Evolutionary conservation across 1,284 basidiomycete species (phyloP).

Genomic region (Athelia psychrophila): DNA sequence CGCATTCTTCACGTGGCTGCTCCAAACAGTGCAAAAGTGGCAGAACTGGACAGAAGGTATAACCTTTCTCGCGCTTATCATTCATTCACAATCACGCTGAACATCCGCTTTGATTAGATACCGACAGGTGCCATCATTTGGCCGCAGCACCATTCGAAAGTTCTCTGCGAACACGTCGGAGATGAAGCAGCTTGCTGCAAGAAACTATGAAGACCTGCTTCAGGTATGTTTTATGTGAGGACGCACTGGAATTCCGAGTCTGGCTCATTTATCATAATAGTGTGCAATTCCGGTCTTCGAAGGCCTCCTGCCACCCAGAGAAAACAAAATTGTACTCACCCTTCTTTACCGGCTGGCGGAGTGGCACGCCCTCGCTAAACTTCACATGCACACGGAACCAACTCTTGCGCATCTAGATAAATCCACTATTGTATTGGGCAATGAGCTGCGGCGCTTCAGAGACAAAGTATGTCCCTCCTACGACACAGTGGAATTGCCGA

Average conservation of each 20-base stretch:
- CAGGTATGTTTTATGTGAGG: slow-evolving; percentile 15
- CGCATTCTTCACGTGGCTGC: slow-evolving; percentile 13
- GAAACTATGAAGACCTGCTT: slow-evolving; percentile 34
- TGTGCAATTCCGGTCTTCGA: slow-evolving; percentile 36
- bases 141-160: slow-evolving; percentile 24
- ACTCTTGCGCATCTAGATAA: slow-evolving; percentile 19
- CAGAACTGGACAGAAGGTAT: slow-evolving; percentile 9
- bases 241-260: too few species aligned
- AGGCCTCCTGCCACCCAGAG: slow-evolving; percentile 24
- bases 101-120: slow-evolving; percentile 8
- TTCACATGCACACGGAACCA: slow-evolving; percentile 28
- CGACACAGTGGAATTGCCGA: slow-evolving; percentile 23
- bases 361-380: slow-evolving; percentile 36
- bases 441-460: slow-evolving; percentile 21
- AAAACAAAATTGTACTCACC: slow-evolving; percentile 22
- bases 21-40: background rate
- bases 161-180: slow-evolving; percentile 29
- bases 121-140: slow-evolving; percentile 26
- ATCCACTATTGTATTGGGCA: slow-evolving; percentile 19
- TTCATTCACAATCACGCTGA: too few species aligned
- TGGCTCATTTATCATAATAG: slow-evolving; percentile 12
- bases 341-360: slow-evolving; percentile 23
- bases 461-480: slow-evolving; percentile 16
- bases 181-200: slow-evolving; percentile 31
- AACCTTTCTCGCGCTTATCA: too few species aligned